Conservation (phyloP, 2,329 filamentous ascomycete genomes). For the Cordyceps tenuipes region DNA sequence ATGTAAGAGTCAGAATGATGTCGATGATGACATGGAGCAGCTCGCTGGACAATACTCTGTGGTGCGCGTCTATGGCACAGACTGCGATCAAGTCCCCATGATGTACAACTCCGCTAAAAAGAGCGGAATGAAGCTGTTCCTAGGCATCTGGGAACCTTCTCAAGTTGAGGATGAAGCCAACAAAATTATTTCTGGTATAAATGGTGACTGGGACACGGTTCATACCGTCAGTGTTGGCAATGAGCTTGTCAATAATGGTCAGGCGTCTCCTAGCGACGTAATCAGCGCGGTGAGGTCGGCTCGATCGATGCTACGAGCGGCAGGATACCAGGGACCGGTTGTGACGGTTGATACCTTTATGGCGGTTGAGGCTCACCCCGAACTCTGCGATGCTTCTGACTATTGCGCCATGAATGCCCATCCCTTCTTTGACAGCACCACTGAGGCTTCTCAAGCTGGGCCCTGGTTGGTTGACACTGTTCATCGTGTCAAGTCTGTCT, state of each 20-base stretch:
- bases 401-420: constrained; percentile 77
- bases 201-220: constrained; percentile 58
- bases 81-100: constrained; percentile 63
- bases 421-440: constrained; percentile 69
- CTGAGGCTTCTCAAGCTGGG: constrained; percentile 53
- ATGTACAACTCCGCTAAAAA: constrained; percentile 54
- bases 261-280: constrained; percentile 44
- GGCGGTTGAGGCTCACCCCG: constrained; percentile 55
- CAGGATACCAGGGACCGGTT: constrained; percentile 64
- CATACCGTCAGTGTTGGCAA: constrained; percentile 73
- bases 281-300: constrained; percentile 49
- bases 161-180: constrained; percentile 48
- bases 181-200: constrained; percentile 50
- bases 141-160: constrained; percentile 61
- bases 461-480: constrained; percentile 55
- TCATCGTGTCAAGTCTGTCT: constrained; percentile 30
- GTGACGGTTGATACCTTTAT: constrained; percentile 75
- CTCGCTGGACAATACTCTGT: constrained; percentile 47
- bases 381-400: constrained; percentile 65
- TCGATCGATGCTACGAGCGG: constrained; percentile 46
- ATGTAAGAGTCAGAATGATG: constrained; percentile 59
- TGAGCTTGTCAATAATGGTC: constrained; percentile 63
- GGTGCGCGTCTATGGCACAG: constrained; percentile 71
- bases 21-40: constrained; percentile 55
- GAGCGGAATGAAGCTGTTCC: constrained; percentile 62